phyloP scores from a whole-genome alignment of 2,329 filamentous ascomycete genomes.

The Leptographium procerum region DNA sequence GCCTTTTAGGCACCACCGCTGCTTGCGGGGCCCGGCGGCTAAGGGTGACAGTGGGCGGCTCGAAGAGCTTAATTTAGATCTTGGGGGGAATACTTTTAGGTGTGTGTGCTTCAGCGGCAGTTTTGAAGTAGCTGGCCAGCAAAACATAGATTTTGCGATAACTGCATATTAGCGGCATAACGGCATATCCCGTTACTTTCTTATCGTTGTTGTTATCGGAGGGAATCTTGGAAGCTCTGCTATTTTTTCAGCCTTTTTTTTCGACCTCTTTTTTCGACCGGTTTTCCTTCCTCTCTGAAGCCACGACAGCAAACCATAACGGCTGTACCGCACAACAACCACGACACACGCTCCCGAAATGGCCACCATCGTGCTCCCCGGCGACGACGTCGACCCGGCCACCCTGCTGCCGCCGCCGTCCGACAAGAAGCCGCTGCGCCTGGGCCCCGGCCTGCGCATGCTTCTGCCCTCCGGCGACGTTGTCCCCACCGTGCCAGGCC shows the following conservation, averaged over 20 bases:
- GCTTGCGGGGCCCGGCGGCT: not conserved
- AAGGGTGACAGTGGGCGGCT: not conserved
- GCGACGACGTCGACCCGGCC: constrained; percentile 53
- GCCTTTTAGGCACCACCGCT: not conserved
- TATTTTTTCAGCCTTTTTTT: too few species aligned
- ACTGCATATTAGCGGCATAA: too few species aligned
- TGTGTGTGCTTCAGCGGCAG: too few species aligned
- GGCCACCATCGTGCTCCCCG: constrained; percentile 60
- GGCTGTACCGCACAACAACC: too few species aligned
- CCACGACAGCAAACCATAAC: too few species aligned
- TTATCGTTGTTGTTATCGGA: too few species aligned
- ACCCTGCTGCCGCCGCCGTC: constrained; percentile 7
- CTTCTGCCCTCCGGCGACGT: constrained; percentile 67
- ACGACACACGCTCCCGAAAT: too few species aligned
- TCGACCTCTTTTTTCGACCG: not conserved
- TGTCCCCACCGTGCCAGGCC: constrained; percentile 54
- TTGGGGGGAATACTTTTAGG: not conserved
- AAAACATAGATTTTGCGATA: too few species aligned
- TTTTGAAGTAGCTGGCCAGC: not conserved
- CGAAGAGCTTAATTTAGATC: not conserved
- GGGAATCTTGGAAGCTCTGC: too few species aligned
- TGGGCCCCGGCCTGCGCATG: constrained; percentile 76
- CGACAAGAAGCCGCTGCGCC: constrained; percentile 62
- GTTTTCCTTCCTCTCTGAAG: too few species aligned
- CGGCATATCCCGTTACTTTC: too few species aligned